phyloP scores from a whole-genome alignment of 169 alveolate species.

The Amoebophrya sp. region DNA sequence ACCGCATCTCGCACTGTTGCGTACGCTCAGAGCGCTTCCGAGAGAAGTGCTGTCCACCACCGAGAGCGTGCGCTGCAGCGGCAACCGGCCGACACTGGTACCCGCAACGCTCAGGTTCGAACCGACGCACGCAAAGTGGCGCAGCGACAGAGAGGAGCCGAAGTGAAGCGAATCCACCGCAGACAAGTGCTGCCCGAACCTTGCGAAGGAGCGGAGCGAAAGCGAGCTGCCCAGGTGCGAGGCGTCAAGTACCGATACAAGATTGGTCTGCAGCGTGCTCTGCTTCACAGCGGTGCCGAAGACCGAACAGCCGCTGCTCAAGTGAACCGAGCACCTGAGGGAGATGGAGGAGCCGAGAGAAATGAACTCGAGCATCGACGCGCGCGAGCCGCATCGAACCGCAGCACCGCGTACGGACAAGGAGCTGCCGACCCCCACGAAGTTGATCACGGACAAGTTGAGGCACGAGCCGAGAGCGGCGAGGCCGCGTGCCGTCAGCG shows the following conservation, averaged over 20 bases:
- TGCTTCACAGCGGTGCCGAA: neutral
- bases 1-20: no score
- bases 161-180: neutral
- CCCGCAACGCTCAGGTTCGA: neutral
- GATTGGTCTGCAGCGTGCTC: no score
- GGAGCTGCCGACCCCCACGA: neutral
- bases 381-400: neutral
- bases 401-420: neutral
- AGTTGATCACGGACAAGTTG: conserved; percentile 8
- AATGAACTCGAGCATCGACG: neutral
- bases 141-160: conserved; percentile 29
- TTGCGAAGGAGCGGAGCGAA: neutral
- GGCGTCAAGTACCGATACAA: neutral
- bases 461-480: neutral
- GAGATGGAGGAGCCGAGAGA: neutral
- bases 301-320: conserved; percentile 7
- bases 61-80: no score
- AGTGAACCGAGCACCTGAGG: conserved; percentile 26
- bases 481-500: conserved; percentile 20
- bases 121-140: neutral
- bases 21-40: no score
- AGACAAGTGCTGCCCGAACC: conserved; percentile 27
- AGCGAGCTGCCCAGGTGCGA: conserved; percentile 20
- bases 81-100: neutral
- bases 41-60: no score